Conservation (phyloP, 2,329 filamentous ascomycete species). For the Aureobasidium sp. region DNA sequence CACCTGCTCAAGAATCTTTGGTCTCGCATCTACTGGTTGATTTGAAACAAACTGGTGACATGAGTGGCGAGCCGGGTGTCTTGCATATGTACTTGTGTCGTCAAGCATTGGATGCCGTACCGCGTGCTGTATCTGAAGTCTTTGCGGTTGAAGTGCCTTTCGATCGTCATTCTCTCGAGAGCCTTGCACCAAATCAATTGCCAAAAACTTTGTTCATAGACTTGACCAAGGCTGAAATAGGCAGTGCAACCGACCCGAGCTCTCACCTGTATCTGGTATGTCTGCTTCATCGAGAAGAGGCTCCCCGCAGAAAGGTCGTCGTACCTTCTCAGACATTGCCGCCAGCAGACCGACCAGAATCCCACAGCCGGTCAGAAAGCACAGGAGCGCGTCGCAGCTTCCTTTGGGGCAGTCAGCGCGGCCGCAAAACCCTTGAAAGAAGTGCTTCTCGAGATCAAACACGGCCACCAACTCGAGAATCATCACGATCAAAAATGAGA, state of each 20-base stretch:
- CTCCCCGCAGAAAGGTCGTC: slow-evolving; percentile 15
- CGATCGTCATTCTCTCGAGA: slow-evolving; percentile 58
- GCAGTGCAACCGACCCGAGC: slow-evolving; percentile 56
- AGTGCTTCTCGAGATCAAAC: neutral
- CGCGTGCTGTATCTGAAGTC: slow-evolving; percentile 70
- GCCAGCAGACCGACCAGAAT: neutral
- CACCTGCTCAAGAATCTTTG: slow-evolving; percentile 60
- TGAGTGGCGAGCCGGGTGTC: slow-evolving; percentile 66
- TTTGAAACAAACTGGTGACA: slow-evolving; percentile 72
- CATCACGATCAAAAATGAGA: slow-evolving; percentile 9
- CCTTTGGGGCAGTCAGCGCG: slow-evolving; percentile 61
- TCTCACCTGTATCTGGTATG: slow-evolving; percentile 77
- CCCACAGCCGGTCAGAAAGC: neutral
- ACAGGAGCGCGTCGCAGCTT: slow-evolving; percentile 37
- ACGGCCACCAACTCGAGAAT: slow-evolving; percentile 11
- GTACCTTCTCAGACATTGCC: neutral
- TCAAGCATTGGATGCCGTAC: slow-evolving; percentile 56
- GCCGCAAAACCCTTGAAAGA: slow-evolving; percentile 33
- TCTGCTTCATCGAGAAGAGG: slow-evolving; percentile 61
- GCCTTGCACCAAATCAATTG: slow-evolving; percentile 56
- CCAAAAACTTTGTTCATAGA: slow-evolving; percentile 85
- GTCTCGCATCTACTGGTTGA: slow-evolving; percentile 79
- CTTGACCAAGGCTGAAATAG: slow-evolving; percentile 67
- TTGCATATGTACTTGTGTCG: slow-evolving; percentile 72
- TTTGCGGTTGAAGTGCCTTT: slow-evolving; percentile 73